phyloP scores from a whole-genome alignment of 2,329 filamentous ascomycete genomes.

The Aureobasidium sp. region DNA sequence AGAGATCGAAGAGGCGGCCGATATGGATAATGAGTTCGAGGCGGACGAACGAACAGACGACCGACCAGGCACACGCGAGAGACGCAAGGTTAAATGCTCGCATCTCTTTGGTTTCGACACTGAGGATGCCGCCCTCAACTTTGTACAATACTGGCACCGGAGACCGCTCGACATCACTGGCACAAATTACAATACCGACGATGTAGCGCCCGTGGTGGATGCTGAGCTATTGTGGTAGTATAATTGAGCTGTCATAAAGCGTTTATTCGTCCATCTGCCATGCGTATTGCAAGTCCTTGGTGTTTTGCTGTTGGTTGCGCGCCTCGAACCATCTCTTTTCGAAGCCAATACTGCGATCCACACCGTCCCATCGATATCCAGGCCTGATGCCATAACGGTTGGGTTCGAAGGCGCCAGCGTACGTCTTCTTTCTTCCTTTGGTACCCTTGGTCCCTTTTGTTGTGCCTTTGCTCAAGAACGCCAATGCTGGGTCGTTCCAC shows the following conservation, averaged over 20 bases:
- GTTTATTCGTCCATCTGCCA: constrained; percentile 92
- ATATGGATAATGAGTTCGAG: constrained; percentile 12
- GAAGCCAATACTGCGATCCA: constrained; percentile 88
- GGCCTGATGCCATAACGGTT: constrained; percentile 92
- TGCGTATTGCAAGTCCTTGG: constrained; percentile 74
- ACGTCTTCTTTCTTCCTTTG: constrained; percentile 51
- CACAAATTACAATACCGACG: constrained; percentile 24
- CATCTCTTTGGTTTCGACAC: constrained; percentile 48
- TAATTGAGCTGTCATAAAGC: background rate
- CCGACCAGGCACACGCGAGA: constrained; percentile 25
- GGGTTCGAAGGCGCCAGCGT: constrained; percentile 71
- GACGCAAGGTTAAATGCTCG: constrained; percentile 18
- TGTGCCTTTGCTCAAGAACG: constrained; percentile 57
- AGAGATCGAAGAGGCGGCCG: background rate
- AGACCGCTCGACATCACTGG: constrained; percentile 30
- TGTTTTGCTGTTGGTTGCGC: constrained; percentile 66
- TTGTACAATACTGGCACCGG: constrained; percentile 46
- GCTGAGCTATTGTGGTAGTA: constrained; percentile 43
- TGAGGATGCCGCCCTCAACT: constrained; percentile 46
- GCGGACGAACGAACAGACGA: constrained; percentile 19
- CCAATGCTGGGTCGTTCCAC: constrained; percentile 92
- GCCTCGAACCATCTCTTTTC: constrained; percentile 89
- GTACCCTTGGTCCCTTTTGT: constrained; percentile 49
- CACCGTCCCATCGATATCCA: constrained; percentile 93
- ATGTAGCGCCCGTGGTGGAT: constrained; percentile 34